Conservation (phyloP, 2,329 filamentous ascomycete genomes). For the Neurospora sp. region DNA sequence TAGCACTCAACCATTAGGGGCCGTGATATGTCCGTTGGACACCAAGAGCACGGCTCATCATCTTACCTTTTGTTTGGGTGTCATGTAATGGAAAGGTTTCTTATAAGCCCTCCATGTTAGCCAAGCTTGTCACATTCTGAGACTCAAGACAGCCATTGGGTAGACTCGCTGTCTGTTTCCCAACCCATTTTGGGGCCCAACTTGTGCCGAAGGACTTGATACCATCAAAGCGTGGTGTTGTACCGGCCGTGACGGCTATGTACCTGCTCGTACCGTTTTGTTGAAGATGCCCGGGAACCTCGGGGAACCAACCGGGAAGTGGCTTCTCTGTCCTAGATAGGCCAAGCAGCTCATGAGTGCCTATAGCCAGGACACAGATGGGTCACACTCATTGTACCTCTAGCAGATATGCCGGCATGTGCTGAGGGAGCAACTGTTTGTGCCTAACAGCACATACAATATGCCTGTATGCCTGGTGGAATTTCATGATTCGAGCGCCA, state of each 20-base stretch:
- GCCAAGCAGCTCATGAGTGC: neutral
- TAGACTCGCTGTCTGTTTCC: neutral
- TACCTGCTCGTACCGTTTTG: conserved; percentile 11
- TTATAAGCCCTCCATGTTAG: neutral
- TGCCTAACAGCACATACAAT: neutral
- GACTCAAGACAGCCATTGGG: neutral
- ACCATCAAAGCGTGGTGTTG: conserved; percentile 2
- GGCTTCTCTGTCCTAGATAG: neutral
- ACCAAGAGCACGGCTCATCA: neutral
- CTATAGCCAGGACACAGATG: neutral
- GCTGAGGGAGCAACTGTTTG: neutral
- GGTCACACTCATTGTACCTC: neutral
- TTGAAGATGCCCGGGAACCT: neutral
- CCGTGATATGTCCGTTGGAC: neutral
- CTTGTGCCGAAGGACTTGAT: neutral
- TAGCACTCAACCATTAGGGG: neutral
- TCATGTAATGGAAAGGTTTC: neutral
- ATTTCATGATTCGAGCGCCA: neutral
- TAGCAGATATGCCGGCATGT: neutral
- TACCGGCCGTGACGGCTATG: conserved; percentile 8
- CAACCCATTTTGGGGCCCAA: neutral
- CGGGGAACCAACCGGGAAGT: neutral
- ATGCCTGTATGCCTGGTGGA: neutral
- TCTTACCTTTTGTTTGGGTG: neutral
- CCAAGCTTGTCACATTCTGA: neutral